phyloP scores from a whole-genome alignment of 352 stramenopile species.

The Phytophthora pisi region DNA sequence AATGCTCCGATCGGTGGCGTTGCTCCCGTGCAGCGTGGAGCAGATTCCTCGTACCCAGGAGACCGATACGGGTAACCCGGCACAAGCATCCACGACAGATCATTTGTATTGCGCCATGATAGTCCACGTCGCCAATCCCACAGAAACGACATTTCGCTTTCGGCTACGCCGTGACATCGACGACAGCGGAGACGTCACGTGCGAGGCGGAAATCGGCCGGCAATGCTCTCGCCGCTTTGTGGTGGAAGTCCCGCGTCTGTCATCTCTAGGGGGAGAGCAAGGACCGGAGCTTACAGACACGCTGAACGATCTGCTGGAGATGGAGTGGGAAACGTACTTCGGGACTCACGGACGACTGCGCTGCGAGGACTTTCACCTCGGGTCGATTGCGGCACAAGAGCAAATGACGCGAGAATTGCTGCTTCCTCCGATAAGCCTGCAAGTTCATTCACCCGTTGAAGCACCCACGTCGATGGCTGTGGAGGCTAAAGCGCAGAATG shows the following conservation, averaged over 20 bases:
- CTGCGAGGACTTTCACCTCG: conserved; percentile 29
- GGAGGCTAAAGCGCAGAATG: conserved; percentile 19
- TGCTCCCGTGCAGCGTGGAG: conserved; percentile 44
- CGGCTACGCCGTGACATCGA: conserved; percentile 31
- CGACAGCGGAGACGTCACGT: conserved; percentile 12
- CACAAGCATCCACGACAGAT: conserved; percentile 42
- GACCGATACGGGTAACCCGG: neutral
- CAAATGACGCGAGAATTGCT: conserved; percentile 36
- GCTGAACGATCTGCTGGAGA: conserved; percentile 49
- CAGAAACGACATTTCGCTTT: conserved; percentile 71
- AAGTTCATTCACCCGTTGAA: conserved; percentile 24
- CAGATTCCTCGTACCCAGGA: conserved; percentile 3
- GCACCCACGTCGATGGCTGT: neutral
- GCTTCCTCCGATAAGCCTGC: conserved; percentile 39
- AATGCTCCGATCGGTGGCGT: conserved; percentile 38
- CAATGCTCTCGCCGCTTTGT: conserved; percentile 53
- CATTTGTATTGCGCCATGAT: conserved; percentile 54
- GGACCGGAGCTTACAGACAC: conserved; percentile 21
- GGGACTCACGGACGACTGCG: conserved; percentile 42
- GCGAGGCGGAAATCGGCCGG: conserved; percentile 53
- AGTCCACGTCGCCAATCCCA: conserved; percentile 70
- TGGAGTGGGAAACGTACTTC: conserved; percentile 67
- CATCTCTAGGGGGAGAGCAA: conserved; percentile 2
- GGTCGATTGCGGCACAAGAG: conserved; percentile 9
- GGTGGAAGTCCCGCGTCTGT: conserved; percentile 48